Evolutionary conservation across 2,329 filamentous ascomycete species (phyloP).

Genomic region (Scytalidium sp.): DNA sequence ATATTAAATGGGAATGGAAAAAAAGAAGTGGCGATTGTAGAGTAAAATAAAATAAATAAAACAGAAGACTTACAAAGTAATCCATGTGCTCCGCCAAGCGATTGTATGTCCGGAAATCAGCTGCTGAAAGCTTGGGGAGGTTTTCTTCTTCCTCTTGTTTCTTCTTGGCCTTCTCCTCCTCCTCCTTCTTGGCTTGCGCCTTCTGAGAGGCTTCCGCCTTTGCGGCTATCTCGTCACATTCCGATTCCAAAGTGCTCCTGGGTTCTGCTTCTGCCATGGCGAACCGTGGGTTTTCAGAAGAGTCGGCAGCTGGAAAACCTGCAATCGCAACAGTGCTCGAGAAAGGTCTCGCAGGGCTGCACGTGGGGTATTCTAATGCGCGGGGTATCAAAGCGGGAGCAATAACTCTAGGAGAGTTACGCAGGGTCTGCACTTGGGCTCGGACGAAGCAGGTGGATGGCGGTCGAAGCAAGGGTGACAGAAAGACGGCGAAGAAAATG

Average conservation of each 20-base stretch:
- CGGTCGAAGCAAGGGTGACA: slow-evolving; percentile 3
- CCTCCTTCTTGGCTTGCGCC: slow-evolving; percentile 30
- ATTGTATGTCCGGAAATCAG: slow-evolving; percentile 60
- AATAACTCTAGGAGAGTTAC: slow-evolving; percentile 31
- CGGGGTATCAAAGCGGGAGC: slow-evolving; percentile 53
- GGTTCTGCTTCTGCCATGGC: slow-evolving; percentile 14
- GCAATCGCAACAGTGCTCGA: slow-evolving; percentile 8
- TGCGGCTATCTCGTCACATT: slow-evolving; percentile 56
- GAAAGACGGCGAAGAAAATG: slow-evolving; percentile 5
- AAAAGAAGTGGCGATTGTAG: background rate
- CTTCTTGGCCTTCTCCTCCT: slow-evolving; percentile 6
- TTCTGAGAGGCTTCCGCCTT: slow-evolving; percentile 26
- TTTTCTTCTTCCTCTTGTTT: slow-evolving; percentile 12
- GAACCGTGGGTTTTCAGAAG: slow-evolving; percentile 7
- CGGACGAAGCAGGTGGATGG: background rate
- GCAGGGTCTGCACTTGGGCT: background rate
- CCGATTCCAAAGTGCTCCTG: slow-evolving; percentile 30
- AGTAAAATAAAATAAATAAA: background rate
- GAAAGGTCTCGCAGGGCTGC: slow-evolving; percentile 9
- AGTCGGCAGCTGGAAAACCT: slow-evolving; percentile 12
- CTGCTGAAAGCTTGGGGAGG: slow-evolving; percentile 51
- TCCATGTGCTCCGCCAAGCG: slow-evolving; percentile 63
- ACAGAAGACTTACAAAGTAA: slow-evolving; percentile 46
- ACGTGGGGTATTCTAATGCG: slow-evolving; percentile 1
- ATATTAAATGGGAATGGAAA: background rate